Base-by-base conservation (phyloP, 352 stramenopile genomes). In the Thraustotheca clavata region DNA sequence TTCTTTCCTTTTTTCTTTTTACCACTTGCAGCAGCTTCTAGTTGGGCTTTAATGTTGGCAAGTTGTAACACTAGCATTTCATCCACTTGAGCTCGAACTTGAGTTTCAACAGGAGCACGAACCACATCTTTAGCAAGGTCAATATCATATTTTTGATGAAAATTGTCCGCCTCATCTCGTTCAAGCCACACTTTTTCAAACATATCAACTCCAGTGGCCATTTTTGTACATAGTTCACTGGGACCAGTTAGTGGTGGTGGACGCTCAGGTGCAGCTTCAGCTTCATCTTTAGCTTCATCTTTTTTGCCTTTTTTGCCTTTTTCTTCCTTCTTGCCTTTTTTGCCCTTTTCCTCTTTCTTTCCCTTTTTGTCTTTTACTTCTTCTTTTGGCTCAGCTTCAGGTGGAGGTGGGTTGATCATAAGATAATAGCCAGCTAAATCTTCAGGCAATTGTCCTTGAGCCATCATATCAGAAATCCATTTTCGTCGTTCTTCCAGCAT, bases 61-160 rank as follows among this genome's bases (percentile, higher is more conserved):
- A 98, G 80, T 62, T 96, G 94, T 39, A 94, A 74, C n/a, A 96
- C 75, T 18, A 98, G 73, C 79, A 97, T 96, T 60, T 97, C 88
- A 57, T 98, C 94, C 49, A 98, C 91, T 73, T 95, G 77, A 62
- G 91, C 77, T 4, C 83, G 88, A 11, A 97, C 79, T 50, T 96
- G 82, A 6, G 79, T 72, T 60, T 96, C 81, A 20, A 97, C 88
- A 6, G 88, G 80, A 2, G 85, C 84, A 6, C 89, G 88, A 18
- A 96, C 85, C 5, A 93, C 86, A 60, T 93, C 76, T 68, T 97
- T 97, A 16, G 85, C 89, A 6, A 98, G 73, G 43, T 90, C 77
- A 3, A 94, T 79, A 66, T 98, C 94, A 60, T 98, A 91, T 68
- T 96, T 96, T 72, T 98, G 89, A 57, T 92, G 81, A 68, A 97